Conservation (phyloP, 208 protist genomes). For the Spironucleus salmonicida region DNA sequence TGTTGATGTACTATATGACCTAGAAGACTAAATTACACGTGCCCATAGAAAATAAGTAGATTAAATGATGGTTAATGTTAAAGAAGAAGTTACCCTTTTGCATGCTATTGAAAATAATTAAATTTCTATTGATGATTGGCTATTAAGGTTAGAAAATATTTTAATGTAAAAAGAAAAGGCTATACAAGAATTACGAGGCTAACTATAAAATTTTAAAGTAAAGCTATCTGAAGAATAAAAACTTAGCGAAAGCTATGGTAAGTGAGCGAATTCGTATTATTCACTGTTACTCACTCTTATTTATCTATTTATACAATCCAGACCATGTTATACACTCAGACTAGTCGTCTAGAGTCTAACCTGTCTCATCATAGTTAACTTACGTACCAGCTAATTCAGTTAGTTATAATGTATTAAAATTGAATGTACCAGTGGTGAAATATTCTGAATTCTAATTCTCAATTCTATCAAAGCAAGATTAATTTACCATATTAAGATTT, state of each 20-base stretch:
- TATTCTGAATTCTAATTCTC: no score
- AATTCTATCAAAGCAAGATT: no score
- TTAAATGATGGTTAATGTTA: conserved; percentile 8
- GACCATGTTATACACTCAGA: no score
- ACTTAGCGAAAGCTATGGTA: background rate
- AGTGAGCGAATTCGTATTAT: background rate
- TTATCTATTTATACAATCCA: no score
- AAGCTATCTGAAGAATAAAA: background rate
- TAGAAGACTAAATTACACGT: conserved; percentile 4
- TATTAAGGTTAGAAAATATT: conserved; percentile 9
- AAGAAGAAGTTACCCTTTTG: conserved; percentile 31
- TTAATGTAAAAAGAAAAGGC: background rate
- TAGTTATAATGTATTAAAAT: no score
- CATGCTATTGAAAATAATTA: conserved; percentile 4
- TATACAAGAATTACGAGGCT: background rate
- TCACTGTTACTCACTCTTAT: no score
- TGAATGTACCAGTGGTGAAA: no score
- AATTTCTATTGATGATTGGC: conserved; percentile 15
- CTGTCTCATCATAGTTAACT: no score
- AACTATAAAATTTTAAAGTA: background rate
- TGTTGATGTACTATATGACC: background rate
- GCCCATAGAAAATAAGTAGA: conserved; percentile 35
- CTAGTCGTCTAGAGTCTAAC: no score
- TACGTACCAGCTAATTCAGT: no score
- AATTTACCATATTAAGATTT: no score